Evolutionary conservation across 1,139 yeast species (phyloP), one percentile per base, ranked within the genome.

Genomic region (Meyerozyma elateridarum): DNA sequence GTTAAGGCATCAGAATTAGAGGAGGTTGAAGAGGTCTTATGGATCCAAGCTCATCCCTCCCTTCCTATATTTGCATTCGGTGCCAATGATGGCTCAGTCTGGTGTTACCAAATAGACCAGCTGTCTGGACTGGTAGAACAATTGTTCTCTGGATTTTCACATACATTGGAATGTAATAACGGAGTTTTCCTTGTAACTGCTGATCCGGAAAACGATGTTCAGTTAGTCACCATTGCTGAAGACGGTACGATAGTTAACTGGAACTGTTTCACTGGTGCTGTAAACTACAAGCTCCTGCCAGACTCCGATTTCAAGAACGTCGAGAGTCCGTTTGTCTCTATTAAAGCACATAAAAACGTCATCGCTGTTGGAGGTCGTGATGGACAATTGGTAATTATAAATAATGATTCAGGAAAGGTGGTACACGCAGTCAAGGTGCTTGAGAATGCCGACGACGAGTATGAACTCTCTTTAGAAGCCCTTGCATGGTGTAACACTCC

Each of bases 61-160:
- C 53, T 59, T 42, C 70, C 76, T 19, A 73, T 79, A 36, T 85
- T 91, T 63, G 96, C 97, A n/a, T 85, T 87, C 51, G 97, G 98
- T 38, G 91, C 89, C 24, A 67, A 69, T 8, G 96, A 89, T 55
- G 97, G 98, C 2, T 81, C 95, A 0, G 95, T 89, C 9, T 91
- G 96, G 95, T 88, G 84, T 20, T 91, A 87, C 54, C 84, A 82
- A 48, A 71, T 88, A 30, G 81, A 76, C 42, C 74, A 74, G 26
- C 51, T 56, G 11, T 57, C 70, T 30, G 72, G 72, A 34, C 58
- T 71, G n/a, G 55, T 79, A 36, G 81, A 73, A 28, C 85, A 81
- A 53, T 61, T 87, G 29, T 80, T 88, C 75, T 77, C 88, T 28
- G 91, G 94, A 17, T 82, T 77, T 52, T 76, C 80, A 20, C 96